Evolutionary conservation across 1,284 basidiomycete species (phyloP), one percentile per base, ranked within the genome.

Genomic region (Ceratobasidium sp.): DNA sequence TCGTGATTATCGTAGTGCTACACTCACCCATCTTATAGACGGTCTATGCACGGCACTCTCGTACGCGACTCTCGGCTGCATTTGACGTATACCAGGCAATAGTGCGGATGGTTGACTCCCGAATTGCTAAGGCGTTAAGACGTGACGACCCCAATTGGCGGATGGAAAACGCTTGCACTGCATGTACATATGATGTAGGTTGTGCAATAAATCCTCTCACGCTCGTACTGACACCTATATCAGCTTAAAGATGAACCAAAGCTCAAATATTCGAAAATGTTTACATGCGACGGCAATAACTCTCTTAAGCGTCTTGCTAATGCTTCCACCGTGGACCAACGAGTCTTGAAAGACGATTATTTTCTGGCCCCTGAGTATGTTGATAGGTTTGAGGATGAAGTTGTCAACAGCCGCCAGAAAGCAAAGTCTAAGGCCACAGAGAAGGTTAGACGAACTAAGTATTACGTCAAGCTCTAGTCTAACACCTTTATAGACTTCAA

Each of bases 221-320:
- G 33, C 33, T 33, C 33, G 33, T 33, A 33, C 33, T 33, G 33
- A 33, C 33, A 33, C 33, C 33, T 33, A 33, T 33, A 1, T 33
- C 44, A 80, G 80, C 63, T 79, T 15, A 53, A 49, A 33, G 79
- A 58, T 7, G 76, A 80, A 44, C 78, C 76, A 23, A 39, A 20
- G 1, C 68, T 82, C 5, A 26, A 44, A 20, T 77, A 78, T 33
- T 33, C 40, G 0, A 26, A 68, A 1, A 55, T 82, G 1, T 70
- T 79, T 7, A 79, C 80, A 0, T 72, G 75, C 20, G 82, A 82
- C 33, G 80, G 81, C 15, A 82, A 80, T 49, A 60, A 76, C 60
- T 67, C 71, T 23, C 15, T 64, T 28, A 71, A 64, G 55, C 51
- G 68, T 18, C 63, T 77, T 18, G 13, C 10, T 18, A 51, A 53